Evolutionary conservation across 2,329 filamentous ascomycete species (phyloP), one percentile per base, ranked within the genome.

Genomic region (Nemania diffusa): DNA sequence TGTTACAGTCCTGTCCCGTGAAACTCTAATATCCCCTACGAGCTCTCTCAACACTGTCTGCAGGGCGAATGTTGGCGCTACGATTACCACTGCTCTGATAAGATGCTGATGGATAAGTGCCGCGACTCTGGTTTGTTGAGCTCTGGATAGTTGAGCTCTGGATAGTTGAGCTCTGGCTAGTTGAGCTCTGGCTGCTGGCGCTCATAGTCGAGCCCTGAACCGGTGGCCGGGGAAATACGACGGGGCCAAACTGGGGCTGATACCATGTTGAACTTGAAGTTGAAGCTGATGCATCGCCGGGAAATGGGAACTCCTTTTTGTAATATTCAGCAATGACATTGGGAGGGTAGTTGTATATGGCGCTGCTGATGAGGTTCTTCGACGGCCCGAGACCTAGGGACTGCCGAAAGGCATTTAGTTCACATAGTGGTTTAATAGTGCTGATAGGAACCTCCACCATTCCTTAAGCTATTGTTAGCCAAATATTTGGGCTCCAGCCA

Each of bases 321-420:
- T 62, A 58, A n/a, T 7, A 29, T 7, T 27, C 42, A 11, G 51
- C 22, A 20, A 56, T 27, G 20, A 24, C n/a, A 5, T 13, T 24
- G 13, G 40, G 56, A 20, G 29, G 29, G 29, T 32, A 22, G 40
- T 40, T 4, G 48, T 50, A 62, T 13, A 68, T 29, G 29, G n/a
- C 40, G 27, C 65, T 68, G 53, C 57, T 59, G 15, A 65, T 65
- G 20, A 68, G 57, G 22, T 68, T 68, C 13, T 3, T 20, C 8
- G 65, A 58, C 15, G 40, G 53, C 1, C 40, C 53, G 8, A 65
- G 40, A 40, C 48, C 53, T 15, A 68, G 46, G 2, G 1, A 3
- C 3, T 40, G 29, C 24, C 62, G 57, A 15, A 56, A 50, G 15
- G 40, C 24, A n/a, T 68, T 68, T n/a, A 68, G 22, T 5, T 5